Evolutionary conservation across 2,329 filamentous ascomycete species (phyloP), one percentile per base, ranked within the genome.

Genomic region (Pseudofabraea citricarpa): DNA sequence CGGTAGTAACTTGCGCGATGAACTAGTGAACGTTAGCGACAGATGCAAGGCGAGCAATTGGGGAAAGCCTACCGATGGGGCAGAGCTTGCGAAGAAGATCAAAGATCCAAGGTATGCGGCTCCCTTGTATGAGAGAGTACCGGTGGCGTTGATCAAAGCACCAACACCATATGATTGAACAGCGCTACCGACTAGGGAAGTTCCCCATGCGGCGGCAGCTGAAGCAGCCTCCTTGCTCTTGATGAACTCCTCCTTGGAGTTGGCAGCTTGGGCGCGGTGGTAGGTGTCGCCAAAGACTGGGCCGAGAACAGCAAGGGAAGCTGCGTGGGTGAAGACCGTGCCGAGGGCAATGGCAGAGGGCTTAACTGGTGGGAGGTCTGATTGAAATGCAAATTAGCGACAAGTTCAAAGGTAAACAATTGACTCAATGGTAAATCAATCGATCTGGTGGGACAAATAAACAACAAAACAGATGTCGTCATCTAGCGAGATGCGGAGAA

Each of bases 271-370:
- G 56, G 91, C 90, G 58, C 88, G 86, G 72, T 90, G 84, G 79
- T 95, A 96, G 62, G 89, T 91, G 63, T 94, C 85, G 64, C 93
- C 91, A 66, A 97, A 95, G 69, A 97, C 72, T 51, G 91, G 91
- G 47, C 82, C 79, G 51, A 97, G 80, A 58, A 97, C 81, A 51
- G 87, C 90, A 53, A 93, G 83, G 63, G 93, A 93, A 60, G 89
- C 77, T 60, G 84, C 83, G 73, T 98, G 91, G 78, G 87, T 96
- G 83, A 96, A 98, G 68, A 90, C 73, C 51, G 90, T 93, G 71
- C 93, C 93, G 62, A 97, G 81, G 63, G 91, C 93, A 64, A 98
- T 95, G 62, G 93, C 91, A 64, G 90, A 96, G 58, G 93, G 93
- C 85, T 96, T 97, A 64, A 98, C 93, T 56, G 90, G 75, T 56